Base-by-base conservation (phyloP, 441 rosid species). In the Hura crepitans region DNA sequence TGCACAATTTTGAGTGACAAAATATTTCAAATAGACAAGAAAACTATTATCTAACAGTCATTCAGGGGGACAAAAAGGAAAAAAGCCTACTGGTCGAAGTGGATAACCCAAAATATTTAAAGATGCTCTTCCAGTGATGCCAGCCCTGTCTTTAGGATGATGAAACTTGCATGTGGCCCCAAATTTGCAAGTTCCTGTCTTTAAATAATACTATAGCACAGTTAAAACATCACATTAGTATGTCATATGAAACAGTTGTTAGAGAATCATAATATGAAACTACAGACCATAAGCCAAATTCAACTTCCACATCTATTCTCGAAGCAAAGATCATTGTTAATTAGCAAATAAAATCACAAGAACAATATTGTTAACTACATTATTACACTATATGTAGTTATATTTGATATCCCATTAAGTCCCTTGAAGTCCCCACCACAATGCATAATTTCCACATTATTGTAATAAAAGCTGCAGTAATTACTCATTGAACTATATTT, bases 131-230 rank as follows among this genome's bases (percentile, higher is more conserved):
- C 92, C 97, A 87, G 77, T 54, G 89, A 83, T 79, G 57, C 89
- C 91, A 70, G 79, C 91, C 66, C 85, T 86, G 62, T 87, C 89
- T 81, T 87, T 93, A 5, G 98, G 98, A 79, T 93, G 98, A 86
- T 93, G 80, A 81, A 89, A 93, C 84, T 93, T 93, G 87, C 98
- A 93, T 25, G 98, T 91, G n/a, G 97, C 97, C 70, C 98, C 97
- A 79, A 93, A 93, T 87, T 89, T 93, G 85, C 96, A 93, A 67
- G 93, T 84, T 78, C 98, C 97, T 1, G 97, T 88, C 78, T 86
- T 87, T 81, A 91, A 81, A 82, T 88, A 91, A 76, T 85, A 93
- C 97, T 93, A 86, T 42, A 35, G 90, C 80, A 80, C 65, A 75
- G 51, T 27, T 20, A 9, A 50, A 75, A 81, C 42, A 76, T 27